A percentile compares a stretch with the other conserved stretches of the same genome.
These are phyloP conservation scores for Delphinella strobiligena DNA, from an alignment of 2,329 filamentous ascomycete genomes.

Conservation along the genomic window DNA sequence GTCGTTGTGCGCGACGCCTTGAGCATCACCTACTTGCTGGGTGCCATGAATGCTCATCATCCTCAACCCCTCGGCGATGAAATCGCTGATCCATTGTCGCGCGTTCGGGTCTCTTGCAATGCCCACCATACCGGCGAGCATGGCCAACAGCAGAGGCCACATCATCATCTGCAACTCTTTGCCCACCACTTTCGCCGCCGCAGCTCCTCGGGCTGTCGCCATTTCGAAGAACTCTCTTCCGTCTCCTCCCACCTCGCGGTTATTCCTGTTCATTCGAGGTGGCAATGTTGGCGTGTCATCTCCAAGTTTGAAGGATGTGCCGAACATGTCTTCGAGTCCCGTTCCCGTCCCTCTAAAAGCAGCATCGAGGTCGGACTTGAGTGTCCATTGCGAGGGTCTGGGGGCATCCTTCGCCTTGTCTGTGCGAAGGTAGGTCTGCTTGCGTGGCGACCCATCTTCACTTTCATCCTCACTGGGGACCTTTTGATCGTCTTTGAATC, in stretches of 20 bases:
- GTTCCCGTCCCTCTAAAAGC: constrained; percentile 9
- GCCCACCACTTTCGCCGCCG: not conserved
- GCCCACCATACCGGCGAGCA: no score
- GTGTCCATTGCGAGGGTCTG: constrained; percentile 4
- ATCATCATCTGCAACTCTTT: not conserved
- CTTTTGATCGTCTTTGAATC: constrained; percentile 1
- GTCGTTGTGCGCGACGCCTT: no score
- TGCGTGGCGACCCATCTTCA: not conserved
- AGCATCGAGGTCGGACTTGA: constrained; percentile 8
- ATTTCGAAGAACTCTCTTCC: not conserved
- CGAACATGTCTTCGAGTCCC: constrained; percentile 12
- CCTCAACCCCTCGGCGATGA: no score
- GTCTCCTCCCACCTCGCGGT: not conserved
- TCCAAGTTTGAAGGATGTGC: constrained; percentile 8
- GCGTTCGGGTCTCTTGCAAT: no score
- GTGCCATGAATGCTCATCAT: no score
- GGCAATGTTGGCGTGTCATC: constrained; percentile 1
- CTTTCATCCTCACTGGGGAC: not conserved
- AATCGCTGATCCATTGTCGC: no score
- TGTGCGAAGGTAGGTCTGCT: constrained; percentile 3
- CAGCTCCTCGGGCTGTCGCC: not conserved
- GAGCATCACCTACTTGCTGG: no score
- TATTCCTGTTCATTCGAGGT: not conserved
- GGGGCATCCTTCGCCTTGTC: constrained; percentile 7
- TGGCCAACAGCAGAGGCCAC: not conserved